Percentiles rank a stretch among this genome's conserved stretches.
Evolutionary conservation across 371 early-diverging fungal species (phyloP).

Genomic region (Rhizopus stolonifer): DNA sequence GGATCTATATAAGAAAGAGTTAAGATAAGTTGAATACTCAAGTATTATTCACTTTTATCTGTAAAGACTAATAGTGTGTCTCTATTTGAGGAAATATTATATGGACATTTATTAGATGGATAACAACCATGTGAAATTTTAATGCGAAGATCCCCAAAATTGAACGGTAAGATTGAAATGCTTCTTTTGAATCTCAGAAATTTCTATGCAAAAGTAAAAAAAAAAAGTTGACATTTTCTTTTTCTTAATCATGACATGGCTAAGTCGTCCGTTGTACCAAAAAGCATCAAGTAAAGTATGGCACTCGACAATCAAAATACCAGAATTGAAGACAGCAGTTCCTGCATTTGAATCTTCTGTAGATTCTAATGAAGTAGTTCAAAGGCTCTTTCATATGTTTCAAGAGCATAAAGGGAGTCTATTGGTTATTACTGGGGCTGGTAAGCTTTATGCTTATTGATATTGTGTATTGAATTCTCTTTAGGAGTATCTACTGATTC

Average conservation of each 20-base stretch:
- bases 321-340: constrained; percentile 25
- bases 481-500: constrained; percentile 77
- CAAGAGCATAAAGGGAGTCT: constrained; percentile 37
- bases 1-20: too few relatives aligned
- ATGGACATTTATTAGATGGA: too few relatives aligned
- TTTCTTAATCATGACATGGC: background rate
- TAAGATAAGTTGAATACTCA: too few relatives aligned
- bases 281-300: constrained; percentile 22
- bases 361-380: constrained; percentile 29
- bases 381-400: constrained; percentile 46
- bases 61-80: too few relatives aligned
- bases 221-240: background rate
- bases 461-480: background rate
- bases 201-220: too few relatives aligned
- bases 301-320: constrained; percentile 40
- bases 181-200: background rate
- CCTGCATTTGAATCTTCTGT: constrained; percentile 20
- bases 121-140: too few relatives aligned
- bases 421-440: constrained; percentile 57
- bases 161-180: too few relatives aligned
- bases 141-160: too few relatives aligned
- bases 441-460: constrained; percentile 5
- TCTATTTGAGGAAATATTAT: too few relatives aligned
- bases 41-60: too few relatives aligned
- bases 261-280: constrained; percentile 2